These are phyloP conservation scores for Chytridium lagenaria DNA, from an alignment of 371 early-diverging fungal species.

Conservation along the genomic window DNA sequence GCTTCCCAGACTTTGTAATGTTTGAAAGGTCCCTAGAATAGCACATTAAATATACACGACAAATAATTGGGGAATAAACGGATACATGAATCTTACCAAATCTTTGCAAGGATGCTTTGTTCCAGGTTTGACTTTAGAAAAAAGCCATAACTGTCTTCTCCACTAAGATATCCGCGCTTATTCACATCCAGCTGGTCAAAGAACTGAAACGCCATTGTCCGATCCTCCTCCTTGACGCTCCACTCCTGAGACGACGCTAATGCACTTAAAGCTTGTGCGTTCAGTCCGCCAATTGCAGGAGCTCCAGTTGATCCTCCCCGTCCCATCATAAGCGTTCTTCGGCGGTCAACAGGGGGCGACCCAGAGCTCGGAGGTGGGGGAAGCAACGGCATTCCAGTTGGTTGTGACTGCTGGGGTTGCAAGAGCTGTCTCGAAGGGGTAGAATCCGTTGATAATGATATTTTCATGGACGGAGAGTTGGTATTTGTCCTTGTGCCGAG, in stretches of 20 bases:
- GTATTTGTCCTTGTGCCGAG: not conserved
- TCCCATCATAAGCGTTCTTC: slow-evolving; percentile 32
- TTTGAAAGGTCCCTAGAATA: slow-evolving; percentile 52
- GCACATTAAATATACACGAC: no score
- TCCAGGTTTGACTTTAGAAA: slow-evolving; percentile 52
- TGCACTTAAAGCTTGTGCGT: no score
- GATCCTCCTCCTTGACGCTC: slow-evolving; percentile 75
- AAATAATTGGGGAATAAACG: not conserved
- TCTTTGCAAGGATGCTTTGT: slow-evolving; percentile 44
- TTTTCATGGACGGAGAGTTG: not conserved
- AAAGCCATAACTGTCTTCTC: slow-evolving; percentile 50
- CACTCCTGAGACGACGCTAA: slow-evolving; percentile 53
- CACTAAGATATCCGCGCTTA: slow-evolving; percentile 55
- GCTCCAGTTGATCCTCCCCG: not conserved
- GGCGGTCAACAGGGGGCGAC: slow-evolving; percentile 24
- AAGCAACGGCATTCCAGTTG: not conserved
- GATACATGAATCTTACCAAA: slow-evolving; percentile 48
- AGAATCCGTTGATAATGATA: not conserved
- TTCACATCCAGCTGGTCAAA: slow-evolving; percentile 73
- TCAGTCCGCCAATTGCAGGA: not conserved
- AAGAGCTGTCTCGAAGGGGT: not conserved
- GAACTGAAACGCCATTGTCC: slow-evolving; percentile 70
- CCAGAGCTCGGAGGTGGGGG: slow-evolving; percentile 29
- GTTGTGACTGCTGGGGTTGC: not conserved
- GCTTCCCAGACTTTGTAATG: slow-evolving; percentile 39